These are phyloP conservation scores for Naganishia antarctica DNA, from an alignment of 768 basidiomycete genomes.

Conservation along the genomic window DNA sequence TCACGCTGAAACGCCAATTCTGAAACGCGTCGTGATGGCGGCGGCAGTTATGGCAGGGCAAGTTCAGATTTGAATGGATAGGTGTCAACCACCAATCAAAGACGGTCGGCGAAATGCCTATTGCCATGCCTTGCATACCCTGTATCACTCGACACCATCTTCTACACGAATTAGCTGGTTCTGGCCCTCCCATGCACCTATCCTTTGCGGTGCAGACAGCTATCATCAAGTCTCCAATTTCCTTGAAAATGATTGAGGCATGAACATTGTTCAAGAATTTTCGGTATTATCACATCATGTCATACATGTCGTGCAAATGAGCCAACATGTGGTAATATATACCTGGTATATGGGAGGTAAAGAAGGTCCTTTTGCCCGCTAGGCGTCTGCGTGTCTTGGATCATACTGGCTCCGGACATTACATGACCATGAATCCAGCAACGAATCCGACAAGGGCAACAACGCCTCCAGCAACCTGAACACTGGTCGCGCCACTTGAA, in stretches of 20 bases:
- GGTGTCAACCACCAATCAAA: background rate
- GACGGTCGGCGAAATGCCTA: background rate
- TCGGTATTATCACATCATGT: background rate
- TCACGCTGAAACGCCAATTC: background rate
- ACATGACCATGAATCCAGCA: conserved; percentile 18
- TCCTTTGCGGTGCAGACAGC: too few relatives aligned
- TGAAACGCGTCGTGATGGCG: too few relatives aligned
- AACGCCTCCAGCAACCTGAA: conserved; percentile 20
- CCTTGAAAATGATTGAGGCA: background rate
- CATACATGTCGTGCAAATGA: conserved; percentile 4
- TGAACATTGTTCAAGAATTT: background rate
- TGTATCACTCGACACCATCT: too few relatives aligned
- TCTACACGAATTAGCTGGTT: too few relatives aligned
- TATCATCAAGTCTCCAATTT: background rate
- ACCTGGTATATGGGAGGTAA: background rate
- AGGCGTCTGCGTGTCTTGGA: background rate
- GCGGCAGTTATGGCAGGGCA: background rate
- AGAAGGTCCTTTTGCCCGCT: background rate
- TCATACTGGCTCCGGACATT: background rate
- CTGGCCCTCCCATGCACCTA: too few relatives aligned
- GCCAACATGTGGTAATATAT: background rate
- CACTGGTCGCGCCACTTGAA: background rate
- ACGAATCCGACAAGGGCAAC: conserved; percentile 19
- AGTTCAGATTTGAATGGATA: background rate
- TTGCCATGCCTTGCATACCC: too few relatives aligned